Evolutionary conservation across 176 grass and related monocot species (phyloP).

Genomic region (Ampelocalamus luodianensis): DNA sequence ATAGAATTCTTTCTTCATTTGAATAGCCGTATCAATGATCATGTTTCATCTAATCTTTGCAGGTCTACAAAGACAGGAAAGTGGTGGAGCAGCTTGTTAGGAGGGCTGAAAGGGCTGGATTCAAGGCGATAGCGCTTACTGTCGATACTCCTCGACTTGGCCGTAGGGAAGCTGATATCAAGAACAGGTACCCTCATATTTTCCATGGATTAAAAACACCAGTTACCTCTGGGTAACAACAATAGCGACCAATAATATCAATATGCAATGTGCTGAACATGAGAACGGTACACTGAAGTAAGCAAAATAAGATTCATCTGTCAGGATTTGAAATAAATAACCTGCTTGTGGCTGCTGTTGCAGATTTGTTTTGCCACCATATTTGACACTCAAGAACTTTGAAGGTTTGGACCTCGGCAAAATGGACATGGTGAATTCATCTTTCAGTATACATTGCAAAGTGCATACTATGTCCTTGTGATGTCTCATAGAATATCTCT

Average conservation of each 20-base stretch:
- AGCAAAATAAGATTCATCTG: neutral
- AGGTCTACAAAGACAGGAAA: slow-evolving; percentile 92
- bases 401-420: slow-evolving; percentile 89
- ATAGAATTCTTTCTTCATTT: neutral
- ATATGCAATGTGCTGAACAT: neutral
- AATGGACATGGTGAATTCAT: slow-evolving; percentile 77
- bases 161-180: slow-evolving; percentile 97
- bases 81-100: slow-evolving; percentile 94
- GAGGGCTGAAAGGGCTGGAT: slow-evolving; percentile 93
- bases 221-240: neutral
- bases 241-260: neutral
- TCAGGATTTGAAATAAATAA: neutral
- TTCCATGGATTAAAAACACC: slow-evolving; percentile 18
- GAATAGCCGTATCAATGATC: neutral
- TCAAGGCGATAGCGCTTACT: slow-evolving; percentile 96
- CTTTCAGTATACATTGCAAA: slow-evolving; percentile 15
- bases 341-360: neutral
- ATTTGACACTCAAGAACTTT: slow-evolving; percentile 93
- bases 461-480: neutral
- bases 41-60: slow-evolving; percentile 11
- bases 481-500: slow-evolving; percentile 20
- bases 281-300: neutral
- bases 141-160: slow-evolving; percentile 95
- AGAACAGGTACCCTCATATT: slow-evolving; percentile 65
- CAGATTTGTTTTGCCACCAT: slow-evolving; percentile 90